A percentile compares a stretch with the other conserved stretches of the same genome.
These are phyloP conservation scores for Plasmodium gaboni DNA, from an alignment of 169 alveolate species.

Conservation along the genomic window DNA sequence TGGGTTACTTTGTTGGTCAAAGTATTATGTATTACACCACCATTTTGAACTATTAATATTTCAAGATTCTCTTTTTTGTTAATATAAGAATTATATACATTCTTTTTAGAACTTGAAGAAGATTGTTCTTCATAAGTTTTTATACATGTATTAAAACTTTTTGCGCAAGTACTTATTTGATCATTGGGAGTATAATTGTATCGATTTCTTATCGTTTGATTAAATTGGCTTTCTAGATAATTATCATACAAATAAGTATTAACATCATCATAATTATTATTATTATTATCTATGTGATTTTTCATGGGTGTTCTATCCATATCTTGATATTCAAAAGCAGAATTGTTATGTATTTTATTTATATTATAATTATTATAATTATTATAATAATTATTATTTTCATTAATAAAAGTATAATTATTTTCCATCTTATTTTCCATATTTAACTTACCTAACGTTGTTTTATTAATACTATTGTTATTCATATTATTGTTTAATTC, in stretches of 20 bases:
- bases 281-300: background rate
- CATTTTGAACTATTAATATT: conserved; percentile 67
- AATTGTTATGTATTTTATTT: background rate
- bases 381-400: background rate
- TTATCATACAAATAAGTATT: no score
- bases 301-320: conserved; percentile 36
- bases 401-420: background rate
- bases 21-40: conserved; percentile 61
- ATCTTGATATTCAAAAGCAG: background rate
- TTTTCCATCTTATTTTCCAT: background rate
- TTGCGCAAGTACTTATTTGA: background rate
- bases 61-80: conserved; percentile 67
- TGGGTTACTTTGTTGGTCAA: conserved; percentile 62
- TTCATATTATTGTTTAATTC: background rate
- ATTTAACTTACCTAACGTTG: background rate
- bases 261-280: background rate
- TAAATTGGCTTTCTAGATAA: no score
- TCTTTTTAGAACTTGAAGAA: background rate
- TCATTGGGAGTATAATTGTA: no score
- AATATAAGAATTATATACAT: conserved; percentile 34
- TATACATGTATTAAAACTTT: conserved; percentile 29
- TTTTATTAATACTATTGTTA: background rate
- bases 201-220: no score
- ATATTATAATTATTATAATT: background rate
- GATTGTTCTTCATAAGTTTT: conserved; percentile 1